Percentiles rank a stretch among this genome's conserved stretches.
Evolutionary conservation across 1,284 basidiomycete genomes (phyloP).

Genomic region (Ustilago cynodontis): DNA sequence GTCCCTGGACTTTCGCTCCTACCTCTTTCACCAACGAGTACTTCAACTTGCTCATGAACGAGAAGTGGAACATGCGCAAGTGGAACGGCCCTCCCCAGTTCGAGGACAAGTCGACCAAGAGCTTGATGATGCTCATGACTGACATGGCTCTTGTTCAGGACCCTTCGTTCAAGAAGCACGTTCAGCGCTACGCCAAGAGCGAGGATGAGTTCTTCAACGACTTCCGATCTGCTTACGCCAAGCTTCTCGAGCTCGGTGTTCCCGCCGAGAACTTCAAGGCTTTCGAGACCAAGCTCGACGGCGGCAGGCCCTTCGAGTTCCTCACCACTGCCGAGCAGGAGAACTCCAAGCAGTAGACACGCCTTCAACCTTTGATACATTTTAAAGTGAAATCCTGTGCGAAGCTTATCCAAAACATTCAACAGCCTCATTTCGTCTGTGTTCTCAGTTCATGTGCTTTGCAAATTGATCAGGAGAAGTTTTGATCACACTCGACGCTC

Average conservation of each 20-base stretch:
- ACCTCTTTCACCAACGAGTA: slow-evolving; percentile 90
- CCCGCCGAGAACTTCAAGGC: slow-evolving; percentile 65
- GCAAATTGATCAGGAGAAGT: not conserved
- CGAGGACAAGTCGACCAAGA: slow-evolving; percentile 86
- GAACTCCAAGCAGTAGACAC: slow-evolving; percentile 36
- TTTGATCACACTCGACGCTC: too few species aligned
- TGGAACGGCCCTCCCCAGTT: slow-evolving; percentile 94
- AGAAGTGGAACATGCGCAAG: slow-evolving; percentile 82
- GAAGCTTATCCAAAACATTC: slow-evolving; percentile 11
- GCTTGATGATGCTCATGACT: slow-evolving; percentile 84
- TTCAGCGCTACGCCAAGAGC: slow-evolving; percentile 66
- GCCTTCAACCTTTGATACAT: not conserved
- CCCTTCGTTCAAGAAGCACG: slow-evolving; percentile 63
- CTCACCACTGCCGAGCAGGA: slow-evolving; percentile 58
- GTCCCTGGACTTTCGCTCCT: slow-evolving; percentile 72
- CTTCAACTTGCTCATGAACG: slow-evolving; percentile 87
- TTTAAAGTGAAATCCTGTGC: not conserved
- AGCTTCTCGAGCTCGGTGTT: slow-evolving; percentile 67
- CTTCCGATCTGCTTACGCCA: slow-evolving; percentile 58
- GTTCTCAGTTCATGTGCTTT: not conserved
- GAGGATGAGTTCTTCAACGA: slow-evolving; percentile 68
- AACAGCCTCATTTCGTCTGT: not conserved
- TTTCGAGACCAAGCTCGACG: slow-evolving; percentile 53
- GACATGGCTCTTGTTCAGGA: slow-evolving; percentile 64
- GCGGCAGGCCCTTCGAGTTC: slow-evolving; percentile 51